Percentiles rank a stretch among this genome's conserved stretches.
These are phyloP conservation scores for Berkeleyomyces rouxiae DNA, from an alignment of 2,329 filamentous ascomycete species.

Conservation along the genomic window DNA sequence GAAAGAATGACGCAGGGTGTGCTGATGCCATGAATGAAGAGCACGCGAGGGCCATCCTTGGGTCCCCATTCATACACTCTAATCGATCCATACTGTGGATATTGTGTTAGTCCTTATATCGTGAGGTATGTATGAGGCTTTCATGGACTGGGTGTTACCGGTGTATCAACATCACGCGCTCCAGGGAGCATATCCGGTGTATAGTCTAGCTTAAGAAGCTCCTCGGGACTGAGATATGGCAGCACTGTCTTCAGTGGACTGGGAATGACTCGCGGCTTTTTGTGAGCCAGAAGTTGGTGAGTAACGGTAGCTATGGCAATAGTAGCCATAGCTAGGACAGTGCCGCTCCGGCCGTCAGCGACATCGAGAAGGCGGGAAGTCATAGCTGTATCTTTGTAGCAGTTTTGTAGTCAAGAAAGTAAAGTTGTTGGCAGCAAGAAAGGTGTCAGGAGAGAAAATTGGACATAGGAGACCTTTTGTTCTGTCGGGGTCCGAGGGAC, in stretches of 20 bases:
- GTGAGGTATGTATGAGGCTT: no score
- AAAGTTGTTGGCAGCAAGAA: neutral
- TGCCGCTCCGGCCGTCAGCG: conserved; percentile 12
- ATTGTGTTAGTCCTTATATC: neutral
- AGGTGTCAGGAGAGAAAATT: neutral
- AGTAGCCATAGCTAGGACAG: conserved; percentile 27
- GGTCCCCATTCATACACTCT: conserved; percentile 75
- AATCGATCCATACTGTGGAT: conserved; percentile 47
- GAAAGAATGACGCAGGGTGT: conserved; percentile 62
- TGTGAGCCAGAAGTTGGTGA: conserved; percentile 25
- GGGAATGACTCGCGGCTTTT: conserved; percentile 24
- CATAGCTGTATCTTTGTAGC: neutral
- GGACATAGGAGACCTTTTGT: neutral
- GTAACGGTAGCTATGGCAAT: conserved; percentile 23
- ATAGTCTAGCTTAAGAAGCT: conserved; percentile 33
- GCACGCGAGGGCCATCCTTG: conserved; percentile 51
- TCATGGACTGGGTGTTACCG: conserved; percentile 23
- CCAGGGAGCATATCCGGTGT: conserved; percentile 54
- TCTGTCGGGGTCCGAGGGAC: neutral
- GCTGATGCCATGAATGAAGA: conserved; percentile 71
- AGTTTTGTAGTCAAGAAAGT: neutral
- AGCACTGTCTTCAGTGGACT: conserved; percentile 29
- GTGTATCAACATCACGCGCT: conserved; percentile 54
- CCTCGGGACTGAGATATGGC: conserved; percentile 21
- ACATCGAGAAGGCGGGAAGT: conserved; percentile 6